Percentiles rank a stretch among this genome's conserved stretches.
These are phyloP conservation scores for Rhododendron henanense DNA, from an alignment of 148 eudicot genomes.

Conservation along the genomic window DNA sequence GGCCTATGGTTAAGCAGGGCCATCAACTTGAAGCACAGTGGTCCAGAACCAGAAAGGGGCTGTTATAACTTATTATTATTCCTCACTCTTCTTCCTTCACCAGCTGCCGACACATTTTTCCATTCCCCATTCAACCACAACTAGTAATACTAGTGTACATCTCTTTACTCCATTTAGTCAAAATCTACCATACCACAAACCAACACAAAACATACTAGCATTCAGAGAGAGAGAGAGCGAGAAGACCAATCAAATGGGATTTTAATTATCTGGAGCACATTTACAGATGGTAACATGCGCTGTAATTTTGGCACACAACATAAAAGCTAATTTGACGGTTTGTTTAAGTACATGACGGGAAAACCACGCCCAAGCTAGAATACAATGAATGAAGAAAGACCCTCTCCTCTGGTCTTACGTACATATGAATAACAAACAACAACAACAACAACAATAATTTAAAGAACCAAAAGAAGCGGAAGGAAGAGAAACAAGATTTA, in stretches of 20 bases:
- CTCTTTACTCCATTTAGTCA: too few species aligned
- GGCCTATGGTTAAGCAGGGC: not conserved
- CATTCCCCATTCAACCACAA: not conserved
- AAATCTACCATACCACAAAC: not conserved
- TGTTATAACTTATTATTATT: not conserved
- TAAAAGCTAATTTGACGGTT: not conserved
- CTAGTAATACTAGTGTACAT: not conserved
- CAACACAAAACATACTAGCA: not conserved
- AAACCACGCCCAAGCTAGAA: not conserved
- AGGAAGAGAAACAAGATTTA: slow-evolving; percentile 4
- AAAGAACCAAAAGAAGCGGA: not conserved
- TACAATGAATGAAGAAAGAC: not conserved
- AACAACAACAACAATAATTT: not conserved
- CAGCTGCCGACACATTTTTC: slow-evolving; percentile 16
- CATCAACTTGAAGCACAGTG: not conserved
- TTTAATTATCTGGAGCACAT: not conserved
- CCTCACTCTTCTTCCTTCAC: not conserved
- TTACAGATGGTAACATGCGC: not conserved
- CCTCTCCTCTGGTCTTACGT: not conserved
- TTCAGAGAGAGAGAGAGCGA: not conserved
- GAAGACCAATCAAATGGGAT: not conserved
- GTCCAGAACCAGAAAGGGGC: not conserved
- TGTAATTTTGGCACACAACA: slow-evolving; percentile 5
- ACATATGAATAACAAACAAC: not conserved
- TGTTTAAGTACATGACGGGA: not conserved